phyloP scores from a whole-genome alignment of 73 alveolate genomes.

The Halteria grandinella region DNA sequence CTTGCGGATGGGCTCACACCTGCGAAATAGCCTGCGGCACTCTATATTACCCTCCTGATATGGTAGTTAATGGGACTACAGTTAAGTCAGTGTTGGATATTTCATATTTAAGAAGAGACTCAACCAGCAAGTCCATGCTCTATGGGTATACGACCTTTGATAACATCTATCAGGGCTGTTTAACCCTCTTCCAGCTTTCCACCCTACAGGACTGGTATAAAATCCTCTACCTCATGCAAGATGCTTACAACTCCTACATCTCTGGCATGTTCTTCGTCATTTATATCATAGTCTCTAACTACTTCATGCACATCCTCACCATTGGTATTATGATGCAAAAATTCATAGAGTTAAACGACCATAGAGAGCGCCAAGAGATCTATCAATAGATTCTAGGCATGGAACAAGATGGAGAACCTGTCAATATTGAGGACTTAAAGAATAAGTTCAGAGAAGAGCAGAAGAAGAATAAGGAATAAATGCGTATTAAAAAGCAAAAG shows the following conservation, averaged over 20 bases:
- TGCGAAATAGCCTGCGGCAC: constrained; percentile 56
- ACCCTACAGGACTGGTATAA: constrained; percentile 66
- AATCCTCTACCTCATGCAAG: constrained; percentile 55
- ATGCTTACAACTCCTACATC: constrained; percentile 35
- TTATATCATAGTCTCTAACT: constrained; percentile 30
- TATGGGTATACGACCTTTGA: constrained; percentile 59
- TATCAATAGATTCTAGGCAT: too few species aligned
- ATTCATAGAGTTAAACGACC: not conserved
- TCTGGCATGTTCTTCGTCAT: constrained; percentile 51
- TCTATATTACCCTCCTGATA: constrained; percentile 18
- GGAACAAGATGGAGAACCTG: too few species aligned
- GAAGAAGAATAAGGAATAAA: too few species aligned
- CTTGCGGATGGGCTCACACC: constrained; percentile 19
- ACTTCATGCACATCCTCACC: constrained; percentile 60
- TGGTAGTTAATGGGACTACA: too few species aligned
- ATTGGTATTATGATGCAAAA: constrained; percentile 64
- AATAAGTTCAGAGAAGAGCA: not conserved
- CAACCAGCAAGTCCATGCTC: not conserved
- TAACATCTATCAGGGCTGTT: constrained; percentile 42
- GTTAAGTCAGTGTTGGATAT: too few species aligned
- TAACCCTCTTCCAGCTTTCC: constrained; percentile 57
- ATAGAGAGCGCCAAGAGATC: too few species aligned
- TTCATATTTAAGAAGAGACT: too few species aligned
- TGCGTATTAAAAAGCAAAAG: too few species aligned
- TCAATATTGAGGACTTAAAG: too few species aligned